Evolutionary conservation across 768 basidiomycete genomes (phyloP).

Genomic region (Lentinula detonsa): DNA sequence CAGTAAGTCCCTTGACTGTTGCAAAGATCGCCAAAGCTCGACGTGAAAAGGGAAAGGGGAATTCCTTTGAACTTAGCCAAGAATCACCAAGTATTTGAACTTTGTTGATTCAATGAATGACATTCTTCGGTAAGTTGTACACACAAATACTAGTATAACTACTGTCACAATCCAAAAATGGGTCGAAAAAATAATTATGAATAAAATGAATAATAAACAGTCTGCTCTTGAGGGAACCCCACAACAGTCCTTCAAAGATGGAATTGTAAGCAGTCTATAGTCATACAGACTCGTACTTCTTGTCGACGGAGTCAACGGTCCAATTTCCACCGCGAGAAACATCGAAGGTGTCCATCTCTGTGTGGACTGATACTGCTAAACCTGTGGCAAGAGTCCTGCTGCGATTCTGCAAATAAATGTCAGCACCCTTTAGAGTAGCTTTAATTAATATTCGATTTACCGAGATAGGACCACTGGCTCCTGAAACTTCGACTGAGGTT

Average conservation of each 20-base stretch:
- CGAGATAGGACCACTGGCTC: not conserved
- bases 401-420: not conserved
- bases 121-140: not conserved
- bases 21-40: too few species aligned
- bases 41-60: too few species aligned
- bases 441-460: not conserved
- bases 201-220: not conserved
- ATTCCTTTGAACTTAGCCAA: too few species aligned
- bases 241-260: too few species aligned
- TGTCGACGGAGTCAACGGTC: not conserved
- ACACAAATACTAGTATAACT: not conserved
- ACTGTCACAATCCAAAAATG: not conserved
- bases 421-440: too few species aligned
- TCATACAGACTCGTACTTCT: not conserved
- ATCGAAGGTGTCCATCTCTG: constrained; percentile 1
- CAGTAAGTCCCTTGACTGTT: too few species aligned
- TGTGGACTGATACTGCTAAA: not conserved
- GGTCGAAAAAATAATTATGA: not conserved
- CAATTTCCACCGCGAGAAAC: not conserved
- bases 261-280: not conserved
- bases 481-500: not conserved
- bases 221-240: not conserved
- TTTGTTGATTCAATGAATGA: too few species aligned
- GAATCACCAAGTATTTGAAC: too few species aligned
- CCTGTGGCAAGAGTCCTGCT: constrained; percentile 1